These are phyloP conservation scores for Periconia macrospinosa DNA, from an alignment of 2,329 filamentous ascomycete species.

Conservation along the genomic window DNA sequence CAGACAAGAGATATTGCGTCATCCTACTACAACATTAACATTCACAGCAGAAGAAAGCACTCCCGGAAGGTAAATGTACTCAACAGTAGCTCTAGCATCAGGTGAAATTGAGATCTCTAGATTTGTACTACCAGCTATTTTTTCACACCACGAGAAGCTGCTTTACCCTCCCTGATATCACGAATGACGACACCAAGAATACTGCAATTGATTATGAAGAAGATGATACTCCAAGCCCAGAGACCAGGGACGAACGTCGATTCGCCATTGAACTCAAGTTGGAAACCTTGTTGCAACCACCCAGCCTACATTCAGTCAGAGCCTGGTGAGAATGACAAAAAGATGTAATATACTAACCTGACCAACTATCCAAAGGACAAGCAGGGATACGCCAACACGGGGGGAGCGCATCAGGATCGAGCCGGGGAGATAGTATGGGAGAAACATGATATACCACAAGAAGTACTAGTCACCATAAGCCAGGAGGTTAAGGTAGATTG, in stretches of 20 bases:
- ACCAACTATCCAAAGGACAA: constrained; percentile 71
- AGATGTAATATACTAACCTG: constrained; percentile 56
- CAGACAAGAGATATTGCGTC: no score
- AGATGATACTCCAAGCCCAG: constrained; percentile 72
- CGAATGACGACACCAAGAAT: constrained; percentile 78
- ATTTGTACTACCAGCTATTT: neutral
- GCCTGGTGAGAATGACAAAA: neutral
- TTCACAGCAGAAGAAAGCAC: no score
- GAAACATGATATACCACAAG: constrained; percentile 93
- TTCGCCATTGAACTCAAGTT: constrained; percentile 63
- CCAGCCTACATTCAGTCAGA: constrained; percentile 28
- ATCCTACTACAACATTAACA: no score
- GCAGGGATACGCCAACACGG: constrained; percentile 64
- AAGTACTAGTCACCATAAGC: constrained; percentile 71
- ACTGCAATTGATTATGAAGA: constrained; percentile 87
- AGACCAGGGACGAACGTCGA: constrained; percentile 86
- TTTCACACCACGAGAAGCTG: neutral
- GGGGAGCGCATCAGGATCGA: constrained; percentile 70
- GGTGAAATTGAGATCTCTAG: no score
- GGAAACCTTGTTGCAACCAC: constrained; percentile 55
- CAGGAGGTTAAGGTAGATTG: neutral
- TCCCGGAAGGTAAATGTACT: no score
- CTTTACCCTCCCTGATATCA: constrained; percentile 52
- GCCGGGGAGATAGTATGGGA: constrained; percentile 84
- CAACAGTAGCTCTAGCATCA: no score